These are phyloP conservation scores for Byssochlamys sp. DNA, from an alignment of 2,329 filamentous ascomycete genomes.

Conservation along the genomic window DNA sequence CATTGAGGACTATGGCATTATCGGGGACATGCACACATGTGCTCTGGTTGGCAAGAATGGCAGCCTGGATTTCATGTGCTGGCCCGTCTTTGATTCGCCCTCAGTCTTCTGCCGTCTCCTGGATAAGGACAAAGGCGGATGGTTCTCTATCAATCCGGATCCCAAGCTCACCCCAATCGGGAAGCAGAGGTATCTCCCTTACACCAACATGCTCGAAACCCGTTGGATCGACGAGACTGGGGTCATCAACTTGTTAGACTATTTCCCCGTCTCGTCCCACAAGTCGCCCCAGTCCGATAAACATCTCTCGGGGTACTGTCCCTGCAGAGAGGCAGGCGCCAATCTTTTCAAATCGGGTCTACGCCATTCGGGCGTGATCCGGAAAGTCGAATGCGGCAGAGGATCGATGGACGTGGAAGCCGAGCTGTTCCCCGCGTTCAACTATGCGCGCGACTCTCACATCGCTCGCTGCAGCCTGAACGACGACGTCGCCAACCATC, in stretches of 20 bases:
- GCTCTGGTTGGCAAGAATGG: conserved; percentile 66
- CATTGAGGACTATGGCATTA: conserved; percentile 70
- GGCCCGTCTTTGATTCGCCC: conserved; percentile 71
- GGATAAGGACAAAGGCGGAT: conserved; percentile 64
- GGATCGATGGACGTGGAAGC: conserved; percentile 57
- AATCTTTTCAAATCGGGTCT: conserved; percentile 39
- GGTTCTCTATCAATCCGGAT: conserved; percentile 55
- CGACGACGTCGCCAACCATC: conserved; percentile 26
- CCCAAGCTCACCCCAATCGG: conserved; percentile 48
- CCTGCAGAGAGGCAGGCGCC: conserved; percentile 32
- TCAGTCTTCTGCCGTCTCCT: conserved; percentile 65
- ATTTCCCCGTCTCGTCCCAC: conserved; percentile 61
- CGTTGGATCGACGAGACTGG: conserved; percentile 69
- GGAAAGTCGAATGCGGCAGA: conserved; percentile 63
- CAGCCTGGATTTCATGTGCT: conserved; percentile 69
- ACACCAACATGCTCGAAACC: conserved; percentile 65
- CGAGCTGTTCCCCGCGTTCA: conserved; percentile 63
- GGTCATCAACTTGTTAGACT: conserved; percentile 63
- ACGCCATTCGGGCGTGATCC: conserved; percentile 46
- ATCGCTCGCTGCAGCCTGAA: conserved; percentile 24
- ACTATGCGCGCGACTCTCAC: conserved; percentile 58
- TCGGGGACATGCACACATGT: conserved; percentile 72
- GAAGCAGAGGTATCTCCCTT: conserved; percentile 69
- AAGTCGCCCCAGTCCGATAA: conserved; percentile 34
- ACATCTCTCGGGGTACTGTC: conserved; percentile 24